Evolutionary conservation across 2,329 filamentous ascomycete species (phyloP), one percentile per base, ranked within the genome.

Genomic region (Cordyceps cicadae): DNA sequence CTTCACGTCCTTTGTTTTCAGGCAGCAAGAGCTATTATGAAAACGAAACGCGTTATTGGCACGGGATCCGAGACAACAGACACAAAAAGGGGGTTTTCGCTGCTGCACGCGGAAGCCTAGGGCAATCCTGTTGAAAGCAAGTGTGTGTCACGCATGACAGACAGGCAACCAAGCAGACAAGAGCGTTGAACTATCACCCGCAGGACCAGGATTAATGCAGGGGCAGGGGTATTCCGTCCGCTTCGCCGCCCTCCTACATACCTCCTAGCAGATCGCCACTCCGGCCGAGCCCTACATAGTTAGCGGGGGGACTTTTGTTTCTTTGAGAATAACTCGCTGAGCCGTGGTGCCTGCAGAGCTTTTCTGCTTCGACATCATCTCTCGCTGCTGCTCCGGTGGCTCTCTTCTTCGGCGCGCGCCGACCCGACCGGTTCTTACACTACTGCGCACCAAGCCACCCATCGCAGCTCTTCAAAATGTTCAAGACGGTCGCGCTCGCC

Each of bases 401-500:
- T 11, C 24, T 21, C 15, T 24, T n/a, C 17, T 32, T 24, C 19
- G 39, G 39, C 24, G 24, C 39, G 32, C 45, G 41, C 39, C 26
- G 26, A 46, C 17, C n/a, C 26, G 26, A 46, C 24, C n/a, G 17
- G 34, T 32, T 45, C 4, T 37, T 26, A 21, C 5, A 41, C 48
- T 14, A 9, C 39, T 34, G 37, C 39, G 39, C 24, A 45, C 24
- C 26, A 21, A 21, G 19, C 32, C 2, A 21, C 8, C 24, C 19
- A 37, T 12, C 24, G 17, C 39, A 21, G 39, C 39, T 26, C 8
- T 14, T 58, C 17, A 32, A n/a, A 11, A 59, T 59, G 56, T 37
- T 59, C 26, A 59, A 46, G 15, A 45, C 24, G 21, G 49, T 59
- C 45, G 48, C 49, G 46, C 48, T 59, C 39, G 56, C 56, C 21